Conservation (phyloP, 495 filamentous ascomycete species). For the Thozetella sp. region DNA sequence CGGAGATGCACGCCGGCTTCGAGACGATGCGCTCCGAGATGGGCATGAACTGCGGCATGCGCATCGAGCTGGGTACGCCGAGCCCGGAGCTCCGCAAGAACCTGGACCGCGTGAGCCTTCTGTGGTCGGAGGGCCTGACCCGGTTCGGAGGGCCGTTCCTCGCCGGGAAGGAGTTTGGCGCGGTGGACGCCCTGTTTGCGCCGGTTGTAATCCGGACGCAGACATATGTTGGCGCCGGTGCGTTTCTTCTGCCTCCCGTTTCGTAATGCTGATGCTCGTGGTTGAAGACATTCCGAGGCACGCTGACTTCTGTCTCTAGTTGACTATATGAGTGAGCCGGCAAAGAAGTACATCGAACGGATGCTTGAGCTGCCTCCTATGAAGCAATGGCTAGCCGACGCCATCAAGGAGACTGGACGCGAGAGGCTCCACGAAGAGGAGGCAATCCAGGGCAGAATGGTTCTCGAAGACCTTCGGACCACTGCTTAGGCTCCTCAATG, state of each 20-base stretch:
- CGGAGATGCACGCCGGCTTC: constrained; percentile 61
- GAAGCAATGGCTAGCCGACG: constrained; percentile 22
- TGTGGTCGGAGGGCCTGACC: constrained; percentile 38
- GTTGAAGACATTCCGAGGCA: neutral
- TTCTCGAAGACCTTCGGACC: constrained; percentile 12
- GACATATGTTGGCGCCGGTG: constrained; percentile 23
- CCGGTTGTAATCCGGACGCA: constrained; percentile 32
- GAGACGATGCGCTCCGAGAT: constrained; percentile 40
- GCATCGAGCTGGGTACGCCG: constrained; percentile 20
- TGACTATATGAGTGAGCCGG: constrained; percentile 11
- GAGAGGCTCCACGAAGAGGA: constrained; percentile 16
- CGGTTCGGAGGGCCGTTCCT: constrained; percentile 38
- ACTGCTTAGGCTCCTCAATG: neutral
- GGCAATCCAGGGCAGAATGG: constrained; percentile 7
- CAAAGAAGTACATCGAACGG: constrained; percentile 17
- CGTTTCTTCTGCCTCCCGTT: constrained; percentile 3
- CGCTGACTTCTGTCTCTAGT: neutral
- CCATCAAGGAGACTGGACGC: constrained; percentile 15
- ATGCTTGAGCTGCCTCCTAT: constrained; percentile 19
- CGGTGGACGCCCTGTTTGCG: constrained; percentile 43
- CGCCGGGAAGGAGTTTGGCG: constrained; percentile 35
- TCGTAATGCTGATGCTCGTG: too few relatives aligned
- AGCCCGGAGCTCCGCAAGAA: constrained; percentile 25
- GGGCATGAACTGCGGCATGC: constrained; percentile 45
- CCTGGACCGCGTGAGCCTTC: constrained; percentile 25